Conservation (phyloP, 1,139 yeast species). For the Citeromyces hawaiiensis region DNA sequence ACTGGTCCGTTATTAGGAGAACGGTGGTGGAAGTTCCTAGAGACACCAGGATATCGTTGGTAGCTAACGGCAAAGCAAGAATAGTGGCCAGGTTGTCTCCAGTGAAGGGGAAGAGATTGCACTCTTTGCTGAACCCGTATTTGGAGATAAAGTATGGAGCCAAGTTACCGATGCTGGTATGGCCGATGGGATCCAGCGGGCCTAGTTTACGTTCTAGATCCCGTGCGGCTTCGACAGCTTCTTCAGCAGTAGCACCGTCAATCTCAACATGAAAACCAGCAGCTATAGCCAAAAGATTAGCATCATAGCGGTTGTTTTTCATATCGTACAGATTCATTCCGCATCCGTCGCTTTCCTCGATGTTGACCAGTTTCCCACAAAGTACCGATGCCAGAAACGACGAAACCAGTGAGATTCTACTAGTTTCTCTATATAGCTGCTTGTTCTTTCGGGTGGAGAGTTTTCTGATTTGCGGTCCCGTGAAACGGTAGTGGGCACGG, state of each 20-base stretch:
- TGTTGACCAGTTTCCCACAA: constrained; percentile 44
- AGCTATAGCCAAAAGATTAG: constrained; percentile 36
- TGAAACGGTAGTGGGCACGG: constrained; percentile 78
- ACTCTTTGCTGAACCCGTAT: constrained; percentile 43
- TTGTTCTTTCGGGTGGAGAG: constrained; percentile 38
- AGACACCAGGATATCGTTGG: constrained; percentile 69
- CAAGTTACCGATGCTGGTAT: constrained; percentile 26
- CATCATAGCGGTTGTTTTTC: constrained; percentile 33
- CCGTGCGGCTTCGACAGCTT: constrained; percentile 17
- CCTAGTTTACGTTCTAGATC: constrained; percentile 38
- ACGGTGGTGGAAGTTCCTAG: constrained; percentile 89
- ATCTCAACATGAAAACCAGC: constrained; percentile 31
- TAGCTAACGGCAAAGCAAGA: constrained; percentile 62
- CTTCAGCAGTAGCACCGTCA: constrained; percentile 12
- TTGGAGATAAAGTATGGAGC: constrained; percentile 45
- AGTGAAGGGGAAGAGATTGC: constrained; percentile 57
- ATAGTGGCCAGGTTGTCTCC: constrained; percentile 91
- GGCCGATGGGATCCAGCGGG: constrained; percentile 30
- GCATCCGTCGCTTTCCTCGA: constrained; percentile 83
- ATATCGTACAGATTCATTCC: constrained; percentile 85
- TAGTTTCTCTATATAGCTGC: constrained; percentile 40
- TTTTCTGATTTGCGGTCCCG: constrained; percentile 82
- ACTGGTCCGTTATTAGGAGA: constrained; percentile 64
- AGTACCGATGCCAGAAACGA: constrained; percentile 66
- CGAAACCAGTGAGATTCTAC: constrained; percentile 61